Evolutionary conservation across 345 rosid species (phyloP).

Genomic region (Lumnitzera racemosa): DNA sequence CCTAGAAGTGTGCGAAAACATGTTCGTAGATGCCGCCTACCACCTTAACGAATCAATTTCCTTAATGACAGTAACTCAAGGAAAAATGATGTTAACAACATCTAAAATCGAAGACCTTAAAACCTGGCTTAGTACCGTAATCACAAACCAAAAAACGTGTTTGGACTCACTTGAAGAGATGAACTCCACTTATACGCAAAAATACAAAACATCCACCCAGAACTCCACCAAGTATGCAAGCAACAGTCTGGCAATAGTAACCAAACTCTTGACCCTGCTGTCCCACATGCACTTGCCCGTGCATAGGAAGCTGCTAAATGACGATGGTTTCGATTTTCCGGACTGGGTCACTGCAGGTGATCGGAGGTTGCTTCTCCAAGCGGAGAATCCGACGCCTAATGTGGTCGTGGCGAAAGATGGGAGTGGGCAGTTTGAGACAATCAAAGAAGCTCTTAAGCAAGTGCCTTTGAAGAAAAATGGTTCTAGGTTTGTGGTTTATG

Average conservation of each 20-base stretch:
- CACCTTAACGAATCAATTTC: constrained; percentile 5
- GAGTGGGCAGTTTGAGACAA: constrained; percentile 34
- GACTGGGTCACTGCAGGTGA: constrained; percentile 38
- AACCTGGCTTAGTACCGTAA: constrained; percentile 19
- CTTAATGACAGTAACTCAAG: neutral
- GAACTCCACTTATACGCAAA: constrained; percentile 7
- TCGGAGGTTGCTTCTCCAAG: constrained; percentile 51
- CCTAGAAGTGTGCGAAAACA: constrained; percentile 15
- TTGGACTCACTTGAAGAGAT: constrained; percentile 13
- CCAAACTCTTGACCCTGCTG: constrained; percentile 44
- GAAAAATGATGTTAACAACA: constrained; percentile 4
- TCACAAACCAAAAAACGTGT: constrained; percentile 20
- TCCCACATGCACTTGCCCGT: constrained; percentile 33
- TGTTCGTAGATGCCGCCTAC: constrained; percentile 21
- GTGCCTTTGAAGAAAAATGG: constrained; percentile 34
- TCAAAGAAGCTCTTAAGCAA: constrained; percentile 36
- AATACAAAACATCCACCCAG: constrained; percentile 11
- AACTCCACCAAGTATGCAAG: constrained; percentile 23
- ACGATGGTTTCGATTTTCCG: constrained; percentile 30
- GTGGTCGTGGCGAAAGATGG: constrained; percentile 57
- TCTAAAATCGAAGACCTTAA: constrained; percentile 8
- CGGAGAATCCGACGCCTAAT: constrained; percentile 18
- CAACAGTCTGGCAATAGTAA: constrained; percentile 33
- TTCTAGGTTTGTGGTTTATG: constrained; percentile 42
- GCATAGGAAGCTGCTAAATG: constrained; percentile 37